Conservation (phyloP, 2,329 filamentous ascomycete species). For the Zarea fungicola region DNA sequence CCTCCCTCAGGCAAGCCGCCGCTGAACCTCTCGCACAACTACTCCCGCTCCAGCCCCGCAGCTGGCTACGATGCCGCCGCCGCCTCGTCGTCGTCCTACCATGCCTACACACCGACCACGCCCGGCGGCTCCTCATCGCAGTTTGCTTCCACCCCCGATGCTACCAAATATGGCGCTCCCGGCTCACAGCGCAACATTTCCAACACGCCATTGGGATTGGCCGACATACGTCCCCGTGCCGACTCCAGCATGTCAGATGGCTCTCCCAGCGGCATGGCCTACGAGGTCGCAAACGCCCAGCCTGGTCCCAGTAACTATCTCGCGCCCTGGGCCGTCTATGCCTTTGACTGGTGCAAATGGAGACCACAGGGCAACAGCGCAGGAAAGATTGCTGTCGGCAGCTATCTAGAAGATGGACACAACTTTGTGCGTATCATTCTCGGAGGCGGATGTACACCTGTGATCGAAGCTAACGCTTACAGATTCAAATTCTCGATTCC, state of each 20-base stretch:
- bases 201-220: conserved; percentile 84
- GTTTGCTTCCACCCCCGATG: conserved; percentile 55
- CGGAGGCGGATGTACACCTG: too few species aligned
- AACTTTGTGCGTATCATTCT: conserved; percentile 68
- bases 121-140: conserved; percentile 57
- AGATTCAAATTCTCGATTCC: conserved; percentile 97
- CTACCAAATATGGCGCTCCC: conserved; percentile 49
- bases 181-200: conserved; percentile 60
- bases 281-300: conserved; percentile 61
- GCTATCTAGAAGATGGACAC: conserved; percentile 95
- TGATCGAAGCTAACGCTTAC: background rate
- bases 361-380: conserved; percentile 72
- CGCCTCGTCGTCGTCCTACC: conserved; percentile 49
- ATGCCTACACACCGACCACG: conserved; percentile 58
- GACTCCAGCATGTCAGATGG: conserved; percentile 76
- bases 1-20: conserved; percentile 62
- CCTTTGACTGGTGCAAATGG: conserved; percentile 99
- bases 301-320: conserved; percentile 84
- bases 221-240: conserved; percentile 83
- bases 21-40: conserved; percentile 63
- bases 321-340: conserved; percentile 92
- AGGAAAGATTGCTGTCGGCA: conserved; percentile 90
- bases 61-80: conserved; percentile 48
- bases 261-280: conserved; percentile 54
- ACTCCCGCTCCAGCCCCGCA: conserved; percentile 80